Percentiles rank a stretch among this genome's conserved stretches.
These are phyloP conservation scores for Penicillium sp. DNA, from an alignment of 2,329 filamentous ascomycete species.

Conservation along the genomic window DNA sequence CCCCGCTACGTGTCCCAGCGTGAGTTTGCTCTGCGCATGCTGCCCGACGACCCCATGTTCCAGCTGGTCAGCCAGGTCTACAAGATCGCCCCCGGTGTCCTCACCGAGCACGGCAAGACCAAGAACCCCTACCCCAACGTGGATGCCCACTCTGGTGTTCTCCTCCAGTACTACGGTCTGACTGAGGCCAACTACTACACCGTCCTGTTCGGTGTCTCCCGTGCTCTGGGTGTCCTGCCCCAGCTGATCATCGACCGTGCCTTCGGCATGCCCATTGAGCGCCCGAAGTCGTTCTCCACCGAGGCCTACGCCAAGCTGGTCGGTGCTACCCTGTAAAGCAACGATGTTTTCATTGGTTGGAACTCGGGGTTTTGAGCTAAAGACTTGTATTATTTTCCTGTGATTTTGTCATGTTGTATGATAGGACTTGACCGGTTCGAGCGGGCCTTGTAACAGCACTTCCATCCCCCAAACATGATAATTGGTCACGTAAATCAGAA, in stretches of 20 bases:
- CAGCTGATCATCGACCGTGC: slow-evolving; percentile 99
- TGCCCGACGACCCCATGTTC: slow-evolving; percentile 98
- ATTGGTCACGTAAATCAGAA: slow-evolving; percentile 11
- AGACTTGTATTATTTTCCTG: slow-evolving; percentile 27
- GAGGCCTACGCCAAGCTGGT: slow-evolving; percentile 93
- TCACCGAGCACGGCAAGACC: slow-evolving; percentile 99
- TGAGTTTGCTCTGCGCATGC: slow-evolving; percentile 88
- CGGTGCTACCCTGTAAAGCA: slow-evolving; percentile 72
- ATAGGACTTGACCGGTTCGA: slow-evolving; percentile 38
- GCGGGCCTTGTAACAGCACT: slow-evolving; percentile 38
- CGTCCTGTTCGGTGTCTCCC: slow-evolving; percentile 96
- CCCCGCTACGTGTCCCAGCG: slow-evolving; percentile 98
- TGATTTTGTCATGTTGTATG: slow-evolving; percentile 36
- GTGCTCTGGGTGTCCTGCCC: slow-evolving; percentile 95
- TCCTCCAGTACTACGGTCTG: slow-evolving; percentile 98
- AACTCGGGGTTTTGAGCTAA: slow-evolving; percentile 3
- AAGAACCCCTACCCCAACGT: slow-evolving; percentile 99
- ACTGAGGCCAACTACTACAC: slow-evolving; percentile 99
- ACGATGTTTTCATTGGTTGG: neutral
- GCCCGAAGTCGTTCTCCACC: slow-evolving; percentile 98
- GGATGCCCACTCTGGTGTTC: slow-evolving; percentile 96
- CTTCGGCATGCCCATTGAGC: slow-evolving; percentile 92
- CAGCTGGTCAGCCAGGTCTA: slow-evolving; percentile 99
- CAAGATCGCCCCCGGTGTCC: slow-evolving; percentile 97
- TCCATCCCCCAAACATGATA: slow-evolving; percentile 22